These are phyloP conservation scores for Citeromyces nyonsensis DNA, from an alignment of 805 yeast species.

Conservation along the genomic window DNA sequence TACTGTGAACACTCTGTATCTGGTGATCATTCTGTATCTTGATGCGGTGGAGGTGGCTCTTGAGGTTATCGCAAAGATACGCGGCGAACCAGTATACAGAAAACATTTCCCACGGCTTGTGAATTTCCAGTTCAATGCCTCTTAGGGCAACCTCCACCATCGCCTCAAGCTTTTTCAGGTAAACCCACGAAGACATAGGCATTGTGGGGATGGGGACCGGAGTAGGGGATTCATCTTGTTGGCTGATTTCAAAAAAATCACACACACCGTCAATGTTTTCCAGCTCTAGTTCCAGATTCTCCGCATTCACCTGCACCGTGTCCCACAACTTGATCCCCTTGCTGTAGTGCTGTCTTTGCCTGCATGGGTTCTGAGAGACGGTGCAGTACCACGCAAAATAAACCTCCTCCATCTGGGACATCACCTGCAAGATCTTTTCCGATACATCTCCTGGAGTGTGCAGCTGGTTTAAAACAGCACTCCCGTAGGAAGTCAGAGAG, in stretches of 20 bases:
- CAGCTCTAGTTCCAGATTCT: constrained; percentile 38
- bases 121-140: constrained; percentile 66
- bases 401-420: constrained; percentile 31
- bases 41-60: constrained; percentile 28
- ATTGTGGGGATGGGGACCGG: constrained; percentile 23
- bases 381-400: constrained; percentile 26
- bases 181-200: constrained; percentile 61
- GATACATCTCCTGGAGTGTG: constrained; percentile 2
- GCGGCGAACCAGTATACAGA: constrained; percentile 56
- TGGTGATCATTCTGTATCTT: constrained; percentile 18
- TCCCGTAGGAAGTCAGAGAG: constrained; percentile 22
- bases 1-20: constrained; percentile 15
- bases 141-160: constrained; percentile 63
- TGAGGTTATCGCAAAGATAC: constrained; percentile 23
- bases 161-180: constrained; percentile 42
- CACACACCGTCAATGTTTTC: constrained; percentile 16
- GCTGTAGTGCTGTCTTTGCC: constrained; percentile 66
- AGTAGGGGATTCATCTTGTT: constrained; percentile 15
- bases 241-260: constrained; percentile 9
- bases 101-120: constrained; percentile 53
- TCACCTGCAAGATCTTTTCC: constrained; percentile 12
- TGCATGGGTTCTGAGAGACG: constrained; percentile 52
- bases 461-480: constrained; percentile 13
- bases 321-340: constrained; percentile 53
- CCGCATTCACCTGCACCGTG: constrained; percentile 63